Conservation (phyloP, 1,284 basidiomycete genomes). For the Tremellales sp. region DNA sequence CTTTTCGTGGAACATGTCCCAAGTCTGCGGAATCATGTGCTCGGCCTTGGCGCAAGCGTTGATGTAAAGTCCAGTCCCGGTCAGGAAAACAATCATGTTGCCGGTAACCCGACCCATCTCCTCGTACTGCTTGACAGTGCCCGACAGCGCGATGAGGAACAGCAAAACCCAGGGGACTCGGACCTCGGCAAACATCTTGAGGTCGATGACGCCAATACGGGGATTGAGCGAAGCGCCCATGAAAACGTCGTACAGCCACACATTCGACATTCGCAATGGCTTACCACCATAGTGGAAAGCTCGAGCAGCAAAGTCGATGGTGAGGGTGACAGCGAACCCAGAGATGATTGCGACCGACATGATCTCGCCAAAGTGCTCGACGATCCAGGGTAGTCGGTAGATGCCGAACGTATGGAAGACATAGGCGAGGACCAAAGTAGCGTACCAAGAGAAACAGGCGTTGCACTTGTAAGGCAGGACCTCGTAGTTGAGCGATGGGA, state of each 20-base stretch:
- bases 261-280: conserved; percentile 87
- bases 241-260: conserved; percentile 88
- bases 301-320: conserved; percentile 73
- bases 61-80: conserved; percentile 93
- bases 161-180: conserved; percentile 96
- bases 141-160: conserved; percentile 88
- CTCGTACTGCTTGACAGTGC: conserved; percentile 94
- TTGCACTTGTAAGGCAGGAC: conserved; percentile 96
- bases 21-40: conserved; percentile 98
- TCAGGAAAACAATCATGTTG: conserved; percentile 96
- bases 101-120: conserved; percentile 86
- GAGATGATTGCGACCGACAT: conserved; percentile 95
- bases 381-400: conserved; percentile 90
- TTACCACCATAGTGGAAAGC: conserved; percentile 61
- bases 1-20: conserved; percentile 99
- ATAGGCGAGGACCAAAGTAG: conserved; percentile 72
- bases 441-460: conserved; percentile 81
- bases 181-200: conserved; percentile 99
- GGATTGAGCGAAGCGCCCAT: conserved; percentile 97
- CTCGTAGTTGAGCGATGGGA: conserved; percentile 86
- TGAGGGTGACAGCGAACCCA: conserved; percentile 75
- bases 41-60: conserved; percentile 94
- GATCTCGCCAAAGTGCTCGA: conserved; percentile 93
- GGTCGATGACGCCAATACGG: conserved; percentile 83
- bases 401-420: conserved; percentile 73